phyloP scores from a whole-genome alignment of 768 basidiomycete species.

The Auricularia heimuer region DNA sequence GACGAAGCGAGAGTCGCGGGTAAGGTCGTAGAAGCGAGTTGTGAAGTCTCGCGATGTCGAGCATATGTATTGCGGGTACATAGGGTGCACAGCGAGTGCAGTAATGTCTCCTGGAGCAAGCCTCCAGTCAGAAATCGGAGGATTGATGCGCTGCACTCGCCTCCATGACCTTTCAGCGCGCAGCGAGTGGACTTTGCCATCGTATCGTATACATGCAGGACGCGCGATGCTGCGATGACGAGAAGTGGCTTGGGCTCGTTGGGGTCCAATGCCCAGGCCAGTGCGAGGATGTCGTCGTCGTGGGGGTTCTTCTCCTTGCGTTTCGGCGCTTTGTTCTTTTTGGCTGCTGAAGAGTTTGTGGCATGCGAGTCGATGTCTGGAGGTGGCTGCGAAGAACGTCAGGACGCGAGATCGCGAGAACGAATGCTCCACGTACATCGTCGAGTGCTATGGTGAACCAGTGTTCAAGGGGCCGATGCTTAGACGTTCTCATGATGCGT shows the following conservation, averaged over 20 bases:
- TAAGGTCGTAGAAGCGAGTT: slow-evolving; percentile 59
- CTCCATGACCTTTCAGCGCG: slow-evolving; percentile 59
- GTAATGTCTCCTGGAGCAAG: slow-evolving; percentile 36
- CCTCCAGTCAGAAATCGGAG: neutral
- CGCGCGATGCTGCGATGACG: slow-evolving; percentile 41
- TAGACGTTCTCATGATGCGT: slow-evolving; percentile 15
- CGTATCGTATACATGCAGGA: slow-evolving; percentile 49
- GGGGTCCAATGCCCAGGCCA: slow-evolving; percentile 10
- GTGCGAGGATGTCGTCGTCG: slow-evolving; percentile 16
- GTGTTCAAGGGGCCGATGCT: neutral
- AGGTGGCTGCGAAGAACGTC: neutral
- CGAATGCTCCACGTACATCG: neutral
- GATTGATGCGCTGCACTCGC: slow-evolving; percentile 27
- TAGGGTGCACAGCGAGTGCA: slow-evolving; percentile 56
- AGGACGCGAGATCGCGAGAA: neutral
- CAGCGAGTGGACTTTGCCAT: slow-evolving; percentile 31
- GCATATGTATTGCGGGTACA: slow-evolving; percentile 46
- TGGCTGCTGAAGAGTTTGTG: no score
- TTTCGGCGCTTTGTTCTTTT: no score
- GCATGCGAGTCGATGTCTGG: no score
- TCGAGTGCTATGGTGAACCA: neutral
- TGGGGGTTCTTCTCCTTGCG: neutral
- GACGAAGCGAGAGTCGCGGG: slow-evolving; percentile 11
- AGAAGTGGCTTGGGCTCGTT: slow-evolving; percentile 43
- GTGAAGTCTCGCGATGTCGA: slow-evolving; percentile 68